Conservation (phyloP, 345 rosid genomes). For the Gossypium anomalum region DNA sequence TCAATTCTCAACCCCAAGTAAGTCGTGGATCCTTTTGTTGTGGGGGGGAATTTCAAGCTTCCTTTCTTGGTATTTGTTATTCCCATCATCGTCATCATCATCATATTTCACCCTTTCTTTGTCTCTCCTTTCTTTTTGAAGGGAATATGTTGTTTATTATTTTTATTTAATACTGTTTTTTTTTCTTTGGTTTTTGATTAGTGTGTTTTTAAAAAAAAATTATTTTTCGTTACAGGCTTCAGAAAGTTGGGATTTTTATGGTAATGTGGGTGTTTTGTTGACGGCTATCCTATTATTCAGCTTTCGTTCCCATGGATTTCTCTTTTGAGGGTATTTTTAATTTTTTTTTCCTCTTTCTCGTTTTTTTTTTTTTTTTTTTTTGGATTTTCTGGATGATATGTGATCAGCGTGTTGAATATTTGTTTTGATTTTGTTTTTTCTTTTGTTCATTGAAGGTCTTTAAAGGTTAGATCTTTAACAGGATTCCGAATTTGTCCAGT, state of each 20-base stretch:
- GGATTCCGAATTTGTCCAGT: constrained; percentile 8
- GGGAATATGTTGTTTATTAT: not conserved
- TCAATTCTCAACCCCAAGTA: constrained; percentile 3
- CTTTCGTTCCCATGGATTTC: constrained; percentile 14
- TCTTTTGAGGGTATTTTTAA: constrained; percentile 10
- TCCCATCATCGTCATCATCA: not conserved
- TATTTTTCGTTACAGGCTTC: constrained; percentile 8
- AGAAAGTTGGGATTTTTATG: constrained; percentile 16
- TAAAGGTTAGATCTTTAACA: not conserved
- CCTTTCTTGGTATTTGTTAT: constrained; percentile 13
- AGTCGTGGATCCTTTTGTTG: constrained; percentile 13
- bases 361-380: not conserved
- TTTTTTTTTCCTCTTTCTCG: not conserved
- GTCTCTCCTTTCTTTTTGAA: not conserved
- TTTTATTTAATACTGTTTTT: not conserved
- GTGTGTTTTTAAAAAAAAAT: not conserved
- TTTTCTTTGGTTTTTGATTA: not conserved
- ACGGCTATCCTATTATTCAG: constrained; percentile 7
- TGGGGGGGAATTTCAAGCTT: constrained; percentile 9
- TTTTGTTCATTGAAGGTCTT: not conserved
- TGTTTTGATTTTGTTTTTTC: not conserved
- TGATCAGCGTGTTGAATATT: not conserved
- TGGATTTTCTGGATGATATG: not conserved
- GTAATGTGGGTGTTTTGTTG: constrained; percentile 15
- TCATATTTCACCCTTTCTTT: not conserved